Base-by-base conservation (phyloP, 2,329 filamentous ascomycete species). In the Hymenoscyphus repandus region DNA sequence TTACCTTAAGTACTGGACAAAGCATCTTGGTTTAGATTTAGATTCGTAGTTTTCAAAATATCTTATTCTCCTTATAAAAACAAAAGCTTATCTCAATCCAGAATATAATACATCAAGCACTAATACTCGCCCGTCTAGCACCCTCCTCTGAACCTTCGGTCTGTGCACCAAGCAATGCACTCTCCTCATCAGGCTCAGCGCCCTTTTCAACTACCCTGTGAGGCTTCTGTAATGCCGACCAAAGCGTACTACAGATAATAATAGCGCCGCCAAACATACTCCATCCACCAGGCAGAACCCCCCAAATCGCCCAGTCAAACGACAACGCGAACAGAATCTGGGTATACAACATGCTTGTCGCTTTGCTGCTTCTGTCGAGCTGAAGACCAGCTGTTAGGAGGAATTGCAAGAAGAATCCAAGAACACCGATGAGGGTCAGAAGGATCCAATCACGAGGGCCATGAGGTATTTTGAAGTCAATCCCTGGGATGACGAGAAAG, bases 371-470 rank as follows among this genome's bases (percentile, higher is more conserved):
- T 34, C 51, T 60, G 42, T 66, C 64, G n/a, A 62, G 42, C 38
- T 76, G 72, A 46, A 96, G 70, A 0, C 89, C 90, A 1, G 83
- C 78, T 0, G 91, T 95, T 27, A 95, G 72, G n/a, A 95, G 74
- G 58, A 91, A 90, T 76, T 96, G 91, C 77, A 93, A 85, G 12
- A 85, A 67, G 63, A 96, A 93, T 0, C 91, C 91, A 54, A 85
- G 82, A 0, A 82, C 63, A 0, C 88, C 88, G 2, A 95, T 71
- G 15, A 83, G 76, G 0, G 83, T 45, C 11, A 96, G 70, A n/a
- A 90, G 74, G 0, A 72, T 66, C 85, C 88, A 92, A 31, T 66
- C 58, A 3, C 53, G 68, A 2, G 59, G 15, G 2, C 72, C 70
- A 0, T 68, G 60, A 1, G 78, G 77, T 34, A 65, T 20, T 60